Conservation (phyloP, 2,329 filamentous ascomycete genomes). For the Ophiocordyceps unilateralis region DNA sequence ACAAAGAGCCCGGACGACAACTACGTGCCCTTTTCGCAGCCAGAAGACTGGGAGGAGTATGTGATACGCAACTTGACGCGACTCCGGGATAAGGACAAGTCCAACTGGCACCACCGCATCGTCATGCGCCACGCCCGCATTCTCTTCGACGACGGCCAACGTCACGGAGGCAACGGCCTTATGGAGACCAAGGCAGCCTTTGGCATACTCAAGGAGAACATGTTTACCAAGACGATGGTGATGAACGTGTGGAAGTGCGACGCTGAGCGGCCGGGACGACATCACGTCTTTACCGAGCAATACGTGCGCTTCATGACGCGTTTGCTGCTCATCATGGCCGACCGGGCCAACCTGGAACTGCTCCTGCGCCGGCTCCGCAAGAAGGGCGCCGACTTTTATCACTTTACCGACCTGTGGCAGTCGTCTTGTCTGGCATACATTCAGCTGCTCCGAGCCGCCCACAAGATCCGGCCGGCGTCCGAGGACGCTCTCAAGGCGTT, state of each 20-base stretch:
- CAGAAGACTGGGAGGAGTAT: constrained; percentile 43
- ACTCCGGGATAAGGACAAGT: constrained; percentile 61
- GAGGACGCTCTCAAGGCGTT: constrained; percentile 40
- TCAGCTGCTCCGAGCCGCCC: constrained; percentile 31
- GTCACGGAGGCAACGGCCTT: constrained; percentile 25
- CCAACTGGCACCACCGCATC: constrained; percentile 90
- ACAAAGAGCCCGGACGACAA: constrained; percentile 14
- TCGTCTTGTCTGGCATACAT: constrained; percentile 36
- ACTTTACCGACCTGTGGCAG: constrained; percentile 43
- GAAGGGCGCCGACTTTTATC: constrained; percentile 59
- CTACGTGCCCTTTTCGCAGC: constrained; percentile 17
- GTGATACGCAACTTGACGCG: constrained; percentile 32
- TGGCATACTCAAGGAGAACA: constrained; percentile 50
- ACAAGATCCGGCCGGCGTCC: constrained; percentile 24
- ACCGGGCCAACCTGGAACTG: constrained; percentile 60
- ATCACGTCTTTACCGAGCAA: constrained; percentile 80
- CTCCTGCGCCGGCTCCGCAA: constrained; percentile 66
- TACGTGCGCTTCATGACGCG: constrained; percentile 72
- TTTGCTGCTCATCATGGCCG: constrained; percentile 56
- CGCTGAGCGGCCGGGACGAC: constrained; percentile 62
- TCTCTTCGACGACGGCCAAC: constrained; percentile 27
- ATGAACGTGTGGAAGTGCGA: constrained; percentile 94
- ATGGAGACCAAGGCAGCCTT: constrained; percentile 65
- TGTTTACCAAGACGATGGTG: constrained; percentile 88
- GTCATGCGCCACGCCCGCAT: constrained; percentile 53